Conservation (phyloP, 148 eudicot species). For the Rhododendron ovatum region DNA sequence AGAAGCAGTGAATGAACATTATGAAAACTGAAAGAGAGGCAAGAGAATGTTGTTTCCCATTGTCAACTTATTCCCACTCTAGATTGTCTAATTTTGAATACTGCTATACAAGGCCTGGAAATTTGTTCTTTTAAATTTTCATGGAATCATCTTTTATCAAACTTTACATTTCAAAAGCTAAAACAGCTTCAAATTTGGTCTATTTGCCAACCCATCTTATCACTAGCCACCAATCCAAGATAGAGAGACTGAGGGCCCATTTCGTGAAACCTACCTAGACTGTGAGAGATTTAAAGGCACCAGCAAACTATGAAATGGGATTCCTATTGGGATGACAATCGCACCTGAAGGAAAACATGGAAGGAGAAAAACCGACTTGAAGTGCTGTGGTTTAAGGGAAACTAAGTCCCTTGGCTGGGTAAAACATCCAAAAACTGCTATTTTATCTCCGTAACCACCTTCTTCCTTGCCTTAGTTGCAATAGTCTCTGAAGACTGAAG, state of each 20-base stretch:
- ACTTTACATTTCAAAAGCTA: background rate
- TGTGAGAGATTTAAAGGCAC: background rate
- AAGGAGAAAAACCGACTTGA: background rate
- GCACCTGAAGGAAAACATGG: background rate
- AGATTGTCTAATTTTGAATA: background rate
- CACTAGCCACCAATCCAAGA: background rate
- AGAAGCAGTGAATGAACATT: background rate
- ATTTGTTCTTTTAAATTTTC: background rate
- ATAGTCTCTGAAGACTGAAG: background rate
- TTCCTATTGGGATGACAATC: background rate
- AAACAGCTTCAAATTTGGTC: background rate
- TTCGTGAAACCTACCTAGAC: background rate
- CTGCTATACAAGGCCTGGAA: background rate
- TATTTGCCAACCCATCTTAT: background rate
- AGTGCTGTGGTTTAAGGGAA: background rate
- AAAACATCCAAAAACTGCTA: conserved; percentile 1
- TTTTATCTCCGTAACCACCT: background rate
- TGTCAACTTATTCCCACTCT: background rate
- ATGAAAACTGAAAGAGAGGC: background rate
- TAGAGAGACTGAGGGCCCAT: background rate
- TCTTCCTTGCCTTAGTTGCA: conserved; percentile 1
- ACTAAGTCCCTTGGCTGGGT: background rate
- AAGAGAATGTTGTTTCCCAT: background rate
- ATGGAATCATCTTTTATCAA: background rate
- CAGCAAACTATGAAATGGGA: background rate